A percentile compares a stretch with the other conserved stretches of the same genome.
phyloP scores from a whole-genome alignment of 352 stramenopile genomes.

The Elongisporangium prolatum region DNA sequence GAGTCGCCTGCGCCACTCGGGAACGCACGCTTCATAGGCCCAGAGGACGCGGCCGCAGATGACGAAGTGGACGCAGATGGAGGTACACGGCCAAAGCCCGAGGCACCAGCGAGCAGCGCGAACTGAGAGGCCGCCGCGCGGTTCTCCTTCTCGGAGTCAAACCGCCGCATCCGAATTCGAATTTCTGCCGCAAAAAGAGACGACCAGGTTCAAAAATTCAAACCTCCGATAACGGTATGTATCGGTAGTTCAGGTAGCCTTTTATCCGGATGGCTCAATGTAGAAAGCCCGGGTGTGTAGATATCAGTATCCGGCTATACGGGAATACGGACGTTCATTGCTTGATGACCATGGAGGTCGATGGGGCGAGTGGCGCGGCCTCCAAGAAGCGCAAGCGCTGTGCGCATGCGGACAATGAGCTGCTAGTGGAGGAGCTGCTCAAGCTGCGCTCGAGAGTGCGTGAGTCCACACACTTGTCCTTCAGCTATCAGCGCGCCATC shows the following conservation, averaged over 20 bases:
- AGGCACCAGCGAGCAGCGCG: constrained; percentile 13
- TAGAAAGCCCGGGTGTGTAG: not conserved
- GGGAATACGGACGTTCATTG: not conserved
- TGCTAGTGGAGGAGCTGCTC: constrained; percentile 69
- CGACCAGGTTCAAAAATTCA: constrained; percentile 20
- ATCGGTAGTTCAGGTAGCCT: not conserved
- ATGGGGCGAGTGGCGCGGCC: not conserved
- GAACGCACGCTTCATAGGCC: constrained; percentile 22
- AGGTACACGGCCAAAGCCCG: not conserved
- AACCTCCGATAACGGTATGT: constrained; percentile 10
- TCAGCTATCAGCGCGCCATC: constrained; percentile 69
- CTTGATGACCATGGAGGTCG: not conserved
- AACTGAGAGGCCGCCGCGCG: constrained; percentile 17
- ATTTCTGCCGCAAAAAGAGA: not conserved
- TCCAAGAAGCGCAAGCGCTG: constrained; percentile 48
- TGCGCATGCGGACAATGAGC: constrained; percentile 52
- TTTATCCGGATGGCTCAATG: constrained; percentile 5
- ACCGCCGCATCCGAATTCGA: constrained; percentile 37
- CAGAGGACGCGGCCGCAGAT: constrained; percentile 1
- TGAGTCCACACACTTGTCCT: constrained; percentile 58
- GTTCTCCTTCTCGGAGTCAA: constrained; percentile 72
- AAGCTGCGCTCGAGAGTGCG: constrained; percentile 44
- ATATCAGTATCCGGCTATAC: not conserved
- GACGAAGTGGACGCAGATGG: not conserved
- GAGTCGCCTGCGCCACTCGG: constrained; percentile 20